Conservation (phyloP, 1,139 yeast species). For the Sugiyamaella neomexicana region DNA sequence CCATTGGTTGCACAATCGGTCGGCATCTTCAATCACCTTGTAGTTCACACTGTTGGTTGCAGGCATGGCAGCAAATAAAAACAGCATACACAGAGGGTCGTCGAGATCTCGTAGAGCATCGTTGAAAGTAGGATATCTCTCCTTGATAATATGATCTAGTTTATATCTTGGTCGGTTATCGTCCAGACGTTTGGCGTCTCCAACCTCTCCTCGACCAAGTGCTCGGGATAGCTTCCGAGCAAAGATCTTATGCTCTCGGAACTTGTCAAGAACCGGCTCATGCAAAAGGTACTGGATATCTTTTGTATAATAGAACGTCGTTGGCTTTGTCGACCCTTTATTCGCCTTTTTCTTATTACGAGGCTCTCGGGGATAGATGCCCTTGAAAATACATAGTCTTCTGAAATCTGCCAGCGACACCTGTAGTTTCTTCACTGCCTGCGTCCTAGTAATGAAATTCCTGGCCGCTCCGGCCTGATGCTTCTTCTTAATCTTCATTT, state of each 20-base stretch:
- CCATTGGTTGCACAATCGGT: conserved; percentile 89
- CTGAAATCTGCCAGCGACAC: conserved; percentile 97
- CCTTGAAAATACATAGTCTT: conserved; percentile 94
- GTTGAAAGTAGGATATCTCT: conserved; percentile 89
- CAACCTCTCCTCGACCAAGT: conserved; percentile 86
- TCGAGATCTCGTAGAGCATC: conserved; percentile 93
- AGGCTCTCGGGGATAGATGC: conserved; percentile 89
- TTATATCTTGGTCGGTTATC: conserved; percentile 79
- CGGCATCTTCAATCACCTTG: conserved; percentile 82
- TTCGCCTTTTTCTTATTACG: conserved; percentile 95
- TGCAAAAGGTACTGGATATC: conserved; percentile 94
- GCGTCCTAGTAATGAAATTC: conserved; percentile 91
- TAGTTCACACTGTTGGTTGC: conserved; percentile 83
- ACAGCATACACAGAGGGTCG: conserved; percentile 93
- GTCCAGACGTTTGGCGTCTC: conserved; percentile 84
- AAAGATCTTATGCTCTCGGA: conserved; percentile 94
- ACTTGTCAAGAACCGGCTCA: conserved; percentile 89
- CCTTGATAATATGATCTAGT: conserved; percentile 87
- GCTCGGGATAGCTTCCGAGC: conserved; percentile 88
- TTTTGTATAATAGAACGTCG: conserved; percentile 89
- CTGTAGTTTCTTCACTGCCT: conserved; percentile 89
- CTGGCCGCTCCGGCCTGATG: conserved; percentile 88
- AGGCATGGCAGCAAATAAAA: conserved; percentile 91
- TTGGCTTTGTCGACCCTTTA: conserved; percentile 94
- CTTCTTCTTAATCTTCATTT: conserved; percentile 56